A percentile compares a stretch with the other conserved stretches of the same genome.
Evolutionary conservation across 495 filamentous ascomycete species (phyloP).

Genomic region (Patellaria atrata): DNA sequence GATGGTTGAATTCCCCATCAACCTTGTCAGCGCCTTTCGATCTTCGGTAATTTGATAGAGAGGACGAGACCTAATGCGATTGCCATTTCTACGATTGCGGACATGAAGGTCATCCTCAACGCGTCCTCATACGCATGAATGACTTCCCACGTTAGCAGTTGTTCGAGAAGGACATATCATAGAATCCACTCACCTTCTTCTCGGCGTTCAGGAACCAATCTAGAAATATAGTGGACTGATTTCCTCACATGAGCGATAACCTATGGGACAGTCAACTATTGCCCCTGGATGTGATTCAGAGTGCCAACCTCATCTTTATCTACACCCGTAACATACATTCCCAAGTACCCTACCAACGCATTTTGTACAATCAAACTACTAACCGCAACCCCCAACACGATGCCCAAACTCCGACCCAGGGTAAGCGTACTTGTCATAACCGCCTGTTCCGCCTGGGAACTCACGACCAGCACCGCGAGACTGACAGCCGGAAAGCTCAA

Average conservation of each 20-base stretch:
- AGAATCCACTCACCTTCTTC: conserved; percentile 31
- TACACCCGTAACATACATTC: conserved; percentile 39
- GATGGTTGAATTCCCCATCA: no score
- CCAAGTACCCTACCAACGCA: conserved; percentile 43
- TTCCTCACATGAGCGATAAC: conserved; percentile 37
- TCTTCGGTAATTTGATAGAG: conserved; percentile 13
- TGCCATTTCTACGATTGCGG: conserved; percentile 17
- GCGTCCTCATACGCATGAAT: conserved; percentile 19
- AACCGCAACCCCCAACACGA: conserved; percentile 54
- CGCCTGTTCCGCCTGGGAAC: conserved; percentile 55
- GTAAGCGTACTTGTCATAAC: conserved; percentile 58
- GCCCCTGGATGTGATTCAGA: background rate
- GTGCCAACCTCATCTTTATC: conserved; percentile 32
- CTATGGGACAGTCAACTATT: background rate
- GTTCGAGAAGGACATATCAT: background rate
- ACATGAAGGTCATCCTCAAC: conserved; percentile 19
- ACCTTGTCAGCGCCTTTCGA: conserved; percentile 1
- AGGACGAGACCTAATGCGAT: conserved; percentile 13
- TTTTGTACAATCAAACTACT: conserved; percentile 69
- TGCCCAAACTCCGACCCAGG: conserved; percentile 52
- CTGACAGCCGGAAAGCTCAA: conserved; percentile 50
- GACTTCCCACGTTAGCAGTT: conserved; percentile 8
- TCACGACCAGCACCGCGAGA: conserved; percentile 53
- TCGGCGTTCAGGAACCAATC: conserved; percentile 35
- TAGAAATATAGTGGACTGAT: conserved; percentile 37